Percentiles rank a stretch among this genome's conserved stretches.
These are phyloP conservation scores for Colletotrichum chlorophyti DNA, from an alignment of 2,329 filamentous ascomycete species.

Conservation along the genomic window DNA sequence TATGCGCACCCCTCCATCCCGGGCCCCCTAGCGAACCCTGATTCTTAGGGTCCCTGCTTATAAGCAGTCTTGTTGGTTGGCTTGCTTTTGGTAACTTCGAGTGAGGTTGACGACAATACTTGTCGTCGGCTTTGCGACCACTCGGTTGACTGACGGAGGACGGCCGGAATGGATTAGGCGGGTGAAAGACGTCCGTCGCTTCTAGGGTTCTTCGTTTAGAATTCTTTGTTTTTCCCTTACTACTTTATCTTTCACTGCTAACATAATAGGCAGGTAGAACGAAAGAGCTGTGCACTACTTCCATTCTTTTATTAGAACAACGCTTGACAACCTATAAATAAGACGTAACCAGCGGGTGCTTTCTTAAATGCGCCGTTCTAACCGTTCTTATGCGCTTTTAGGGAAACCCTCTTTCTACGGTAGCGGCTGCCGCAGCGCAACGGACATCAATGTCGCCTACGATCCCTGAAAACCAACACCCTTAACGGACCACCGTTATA, in stretches of 20 bases:
- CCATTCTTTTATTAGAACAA: background rate
- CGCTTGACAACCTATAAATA: background rate
- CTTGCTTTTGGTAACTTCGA: background rate
- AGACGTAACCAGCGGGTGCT: background rate
- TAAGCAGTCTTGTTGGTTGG: background rate
- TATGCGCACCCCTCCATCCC: background rate
- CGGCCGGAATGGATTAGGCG: background rate
- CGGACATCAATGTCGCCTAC: background rate
- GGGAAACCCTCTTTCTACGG: background rate
- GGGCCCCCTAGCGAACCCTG: background rate
- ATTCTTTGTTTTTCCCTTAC: background rate
- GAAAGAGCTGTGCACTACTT: background rate
- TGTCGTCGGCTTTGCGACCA: background rate
- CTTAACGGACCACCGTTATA: background rate
- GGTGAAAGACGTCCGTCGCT: too few relatives aligned
- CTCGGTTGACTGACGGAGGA: too few relatives aligned
- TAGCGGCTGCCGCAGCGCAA: background rate
- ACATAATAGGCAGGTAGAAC: background rate
- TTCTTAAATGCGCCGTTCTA: background rate
- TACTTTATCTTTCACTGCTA: background rate
- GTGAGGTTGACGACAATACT: background rate
- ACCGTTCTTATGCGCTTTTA: background rate
- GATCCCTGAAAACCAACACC: background rate
- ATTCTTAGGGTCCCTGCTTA: background rate
- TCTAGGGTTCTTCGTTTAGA: too few relatives aligned